phyloP scores from a whole-genome alignment of 139 green algal genomes.

The Tetraselmis chui region DNA sequence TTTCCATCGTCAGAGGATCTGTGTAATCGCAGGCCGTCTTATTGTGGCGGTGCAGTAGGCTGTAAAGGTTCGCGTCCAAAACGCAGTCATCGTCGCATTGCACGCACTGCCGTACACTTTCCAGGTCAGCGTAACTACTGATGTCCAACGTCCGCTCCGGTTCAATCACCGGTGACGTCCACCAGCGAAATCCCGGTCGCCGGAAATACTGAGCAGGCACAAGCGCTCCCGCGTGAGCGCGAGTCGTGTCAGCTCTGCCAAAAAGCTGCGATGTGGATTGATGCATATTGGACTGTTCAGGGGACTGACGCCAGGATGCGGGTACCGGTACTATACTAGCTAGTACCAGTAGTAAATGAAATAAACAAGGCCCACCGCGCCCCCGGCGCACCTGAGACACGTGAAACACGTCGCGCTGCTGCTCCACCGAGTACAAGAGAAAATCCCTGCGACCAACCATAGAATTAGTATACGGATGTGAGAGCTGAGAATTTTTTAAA shows the following conservation, averaged over 20 bases:
- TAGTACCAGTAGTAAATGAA: neutral
- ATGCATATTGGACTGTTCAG: neutral
- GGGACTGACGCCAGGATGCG: neutral
- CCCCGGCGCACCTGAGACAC: neutral
- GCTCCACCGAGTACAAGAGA: neutral
- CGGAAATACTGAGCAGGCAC: conserved; percentile 1
- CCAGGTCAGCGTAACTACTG: neutral
- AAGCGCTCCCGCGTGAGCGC: too few species aligned
- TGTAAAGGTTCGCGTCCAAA: neutral
- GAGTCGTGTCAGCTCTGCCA: too few species aligned
- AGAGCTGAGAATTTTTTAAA: neutral
- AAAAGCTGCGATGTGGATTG: neutral
- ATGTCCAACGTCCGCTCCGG: neutral
- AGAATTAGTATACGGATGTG: neutral
- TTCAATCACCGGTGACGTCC: neutral
- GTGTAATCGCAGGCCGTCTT: neutral
- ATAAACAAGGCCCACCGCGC: neutral
- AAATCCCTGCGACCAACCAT: neutral
- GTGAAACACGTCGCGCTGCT: neutral
- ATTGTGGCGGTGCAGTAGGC: neutral
- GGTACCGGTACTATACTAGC: neutral
- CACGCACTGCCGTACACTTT: neutral
- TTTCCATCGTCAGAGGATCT: neutral
- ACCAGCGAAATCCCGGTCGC: neutral
- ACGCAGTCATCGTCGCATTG: too few species aligned